Conservation (phyloP, 306 rosid genomes). For the Vachellia pachyceras region DNA sequence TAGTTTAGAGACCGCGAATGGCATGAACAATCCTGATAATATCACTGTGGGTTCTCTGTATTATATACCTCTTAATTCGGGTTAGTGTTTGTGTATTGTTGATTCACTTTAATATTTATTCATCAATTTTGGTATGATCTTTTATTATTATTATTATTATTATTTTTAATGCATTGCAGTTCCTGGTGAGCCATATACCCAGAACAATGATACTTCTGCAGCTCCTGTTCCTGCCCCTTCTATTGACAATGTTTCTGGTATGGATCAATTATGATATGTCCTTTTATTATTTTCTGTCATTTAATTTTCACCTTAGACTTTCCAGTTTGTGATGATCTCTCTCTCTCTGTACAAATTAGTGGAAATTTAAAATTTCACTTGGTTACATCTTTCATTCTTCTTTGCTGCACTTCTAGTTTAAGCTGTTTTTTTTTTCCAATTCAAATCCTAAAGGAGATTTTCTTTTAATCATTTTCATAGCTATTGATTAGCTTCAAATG, state of each 20-base stretch:
- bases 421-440: not conserved
- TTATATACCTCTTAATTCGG: constrained; percentile 91
- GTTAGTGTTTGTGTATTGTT: constrained; percentile 49
- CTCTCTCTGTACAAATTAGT: not conserved
- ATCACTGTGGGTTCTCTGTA: constrained; percentile 82
- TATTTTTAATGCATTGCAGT: constrained; percentile 56
- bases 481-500: not conserved
- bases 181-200: constrained; percentile 93
- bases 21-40: constrained; percentile 78
- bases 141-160: not conserved
- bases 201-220: constrained; percentile 57
- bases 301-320: constrained; percentile 1
- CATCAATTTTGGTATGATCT: not conserved
- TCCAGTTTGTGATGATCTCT: not conserved
- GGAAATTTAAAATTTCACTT: not conserved
- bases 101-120: not conserved
- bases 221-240: constrained; percentile 66
- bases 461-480: not conserved
- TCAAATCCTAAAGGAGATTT: not conserved
- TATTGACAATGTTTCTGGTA: constrained; percentile 60
- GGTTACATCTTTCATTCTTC: constrained; percentile 10
- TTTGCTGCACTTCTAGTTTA: constrained; percentile 15
- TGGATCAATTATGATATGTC: constrained; percentile 7
- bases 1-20: constrained; percentile 84
- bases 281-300: not conserved